Base-by-base conservation (phyloP, 257 asterid species). In the Ajuga chamaepitys region DNA sequence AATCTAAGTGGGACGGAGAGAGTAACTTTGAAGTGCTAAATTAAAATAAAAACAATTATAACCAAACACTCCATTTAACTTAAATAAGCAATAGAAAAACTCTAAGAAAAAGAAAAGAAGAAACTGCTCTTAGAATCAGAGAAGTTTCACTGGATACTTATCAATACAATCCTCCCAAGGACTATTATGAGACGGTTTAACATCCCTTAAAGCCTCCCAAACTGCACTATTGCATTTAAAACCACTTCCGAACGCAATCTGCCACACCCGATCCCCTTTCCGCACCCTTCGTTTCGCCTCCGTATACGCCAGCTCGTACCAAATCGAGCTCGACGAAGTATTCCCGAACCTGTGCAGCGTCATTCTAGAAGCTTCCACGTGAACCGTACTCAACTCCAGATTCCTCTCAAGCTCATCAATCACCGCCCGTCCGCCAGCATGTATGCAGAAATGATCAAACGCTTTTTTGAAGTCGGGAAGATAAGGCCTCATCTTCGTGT, bases 371-470 rank as follows among this genome's bases (percentile, higher is more conserved):
- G 95, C 88, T 68, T 88, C 95, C 9, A 83, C 94, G 2, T 88
- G 85, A 16, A 46, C 70, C 0, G 88, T 86, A 0, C 77, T 66
- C 65, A 88, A 75, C 72, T 88, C 81, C 51, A 88, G 82, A 61
- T 81, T 88, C 77, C 70, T 81, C 83, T 88, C 95, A 54, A 88
- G 79, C 66, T 85, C 95, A 13, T 85, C 95, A 5, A 88, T 88
- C 76, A 88, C 90, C 9, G 87, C 95, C 73, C 94, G 74, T 2
- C 95, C 95, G 4, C 95, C 95, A 3, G 95, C 89, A 48, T 87
- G 89, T 32, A 87, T 85, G 77, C 95, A 87, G 78, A 88, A 88
- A 68, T 88, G 95, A 65, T 88, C 91, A 45, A 88, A 83, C 2
- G 86, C 86, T 70, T 78, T 53, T 76, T 81, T 86, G 68, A 83